phyloP scores from a whole-genome alignment of 768 basidiomycete genomes.

The Panaeolus papilionaceus region DNA sequence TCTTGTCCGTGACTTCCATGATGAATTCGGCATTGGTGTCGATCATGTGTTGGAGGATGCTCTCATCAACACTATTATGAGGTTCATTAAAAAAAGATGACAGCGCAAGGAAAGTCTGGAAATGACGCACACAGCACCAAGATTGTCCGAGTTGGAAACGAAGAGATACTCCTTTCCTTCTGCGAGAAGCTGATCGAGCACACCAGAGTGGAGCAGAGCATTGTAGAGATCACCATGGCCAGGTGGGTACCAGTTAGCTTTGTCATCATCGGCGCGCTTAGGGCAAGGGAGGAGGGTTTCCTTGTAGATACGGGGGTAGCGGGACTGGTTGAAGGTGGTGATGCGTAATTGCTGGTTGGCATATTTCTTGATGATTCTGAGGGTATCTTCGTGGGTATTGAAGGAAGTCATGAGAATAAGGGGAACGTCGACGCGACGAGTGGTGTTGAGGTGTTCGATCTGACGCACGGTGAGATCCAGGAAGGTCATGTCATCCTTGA shows the following conservation, averaged over 20 bases:
- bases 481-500: slow-evolving; percentile 98
- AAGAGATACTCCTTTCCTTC: slow-evolving; percentile 98
- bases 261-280: slow-evolving; percentile 78
- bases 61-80: slow-evolving; percentile 70
- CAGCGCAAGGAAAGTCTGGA: neutral
- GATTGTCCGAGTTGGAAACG: slow-evolving; percentile 96
- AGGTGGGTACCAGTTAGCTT: slow-evolving; percentile 95
- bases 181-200: slow-evolving; percentile 86
- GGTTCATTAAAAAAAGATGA: neutral
- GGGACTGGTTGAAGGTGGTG: slow-evolving; percentile 91
- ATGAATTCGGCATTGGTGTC: slow-evolving; percentile 83
- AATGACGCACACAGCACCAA: slow-evolving; percentile 83
- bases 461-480: slow-evolving; percentile 93
- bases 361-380: slow-evolving; percentile 97
- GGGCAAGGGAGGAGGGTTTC: slow-evolving; percentile 89
- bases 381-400: slow-evolving; percentile 96
- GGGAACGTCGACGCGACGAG: slow-evolving; percentile 87
- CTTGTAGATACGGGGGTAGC: slow-evolving; percentile 92
- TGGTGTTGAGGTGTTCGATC: slow-evolving; percentile 94
- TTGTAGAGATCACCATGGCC: slow-evolving; percentile 98
- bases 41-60: slow-evolving; percentile 88
- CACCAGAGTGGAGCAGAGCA: slow-evolving; percentile 87
- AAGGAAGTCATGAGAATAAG: slow-evolving; percentile 99
- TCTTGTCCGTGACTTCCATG: slow-evolving; percentile 98
- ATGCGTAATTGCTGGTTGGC: slow-evolving; percentile 94